Base-by-base conservation (phyloP, 179 eudicot genomes). In the Silene coronaria region DNA sequence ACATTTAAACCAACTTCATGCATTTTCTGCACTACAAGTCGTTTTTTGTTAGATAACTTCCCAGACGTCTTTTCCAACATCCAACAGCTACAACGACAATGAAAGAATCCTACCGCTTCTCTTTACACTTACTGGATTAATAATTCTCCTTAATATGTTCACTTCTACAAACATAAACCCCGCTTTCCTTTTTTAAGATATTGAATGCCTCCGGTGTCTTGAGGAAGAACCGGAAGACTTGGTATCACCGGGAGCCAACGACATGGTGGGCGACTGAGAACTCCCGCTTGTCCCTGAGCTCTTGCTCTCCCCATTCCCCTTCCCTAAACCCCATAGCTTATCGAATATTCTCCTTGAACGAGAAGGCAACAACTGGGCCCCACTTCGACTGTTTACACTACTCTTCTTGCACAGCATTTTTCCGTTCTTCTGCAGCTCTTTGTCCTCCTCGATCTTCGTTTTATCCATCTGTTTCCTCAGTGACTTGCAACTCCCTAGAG, bases 301-400 rank as follows among this genome's bases (percentile, higher is more conserved):
- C 86, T 82, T 88, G 69, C 85, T 88, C 83, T 89, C 96, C 2
- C 84, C 84, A 22, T 84, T 71, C 42, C 86, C 93, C 77, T 86
- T 90, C 10, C 93, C 87, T 21, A 84, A 69, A 27, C 77, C 86
- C 93, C 91, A 91, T 73, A 91, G 38, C 86, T 79, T 91, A 22
- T 89, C 96, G 21, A 92, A 88, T 21, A 92, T 91, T 57, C 93
- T 88, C 87, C 90, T 82, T 1, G 96, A 92, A n/a, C 92, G 89
- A 58, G 97, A 92, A 22, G 91, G 97, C 61, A 91, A 77, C 85
- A 92, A 71, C 83, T 89, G 93, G 7, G 86, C 75, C 7, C 85
- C 91, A 71, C 89, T 85, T 27, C 79, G 78, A 61, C 86, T 76
- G 73, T 80, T 86, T 32, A 58, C 82, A 72, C 89, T 85, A 72